phyloP scores from a whole-genome alignment of 2,329 filamentous ascomycete genomes.

The Monosporascus sp. region DNA sequence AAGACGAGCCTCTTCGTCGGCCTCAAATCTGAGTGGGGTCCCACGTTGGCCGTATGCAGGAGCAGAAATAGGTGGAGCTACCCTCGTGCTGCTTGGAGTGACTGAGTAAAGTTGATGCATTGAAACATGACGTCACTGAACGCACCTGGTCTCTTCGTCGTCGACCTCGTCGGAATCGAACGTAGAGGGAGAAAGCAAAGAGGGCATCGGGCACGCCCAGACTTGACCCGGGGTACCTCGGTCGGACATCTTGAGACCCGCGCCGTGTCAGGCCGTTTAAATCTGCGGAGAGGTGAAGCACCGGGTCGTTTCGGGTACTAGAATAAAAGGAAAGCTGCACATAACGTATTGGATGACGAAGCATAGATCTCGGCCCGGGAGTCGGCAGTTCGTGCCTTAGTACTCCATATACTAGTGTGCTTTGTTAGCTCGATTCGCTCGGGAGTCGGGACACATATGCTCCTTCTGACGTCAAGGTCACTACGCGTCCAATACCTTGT shows the following conservation, averaged over 20 bases:
- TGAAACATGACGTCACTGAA: neutral
- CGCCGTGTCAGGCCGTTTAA: neutral
- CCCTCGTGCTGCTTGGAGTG: neutral
- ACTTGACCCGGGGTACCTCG: neutral
- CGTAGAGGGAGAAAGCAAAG: neutral
- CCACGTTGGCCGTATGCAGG: neutral
- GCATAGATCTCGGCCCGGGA: neutral
- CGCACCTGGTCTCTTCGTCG: neutral
- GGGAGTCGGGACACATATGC: neutral
- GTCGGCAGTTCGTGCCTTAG: neutral
- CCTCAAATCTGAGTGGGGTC: neutral
- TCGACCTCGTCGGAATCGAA: neutral
- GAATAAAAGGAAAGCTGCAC: neutral
- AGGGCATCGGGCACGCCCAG: neutral
- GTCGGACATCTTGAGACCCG: neutral
- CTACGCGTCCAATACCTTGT: neutral
- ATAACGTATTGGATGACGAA: neutral
- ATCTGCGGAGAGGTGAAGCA: neutral
- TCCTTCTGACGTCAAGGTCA: neutral
- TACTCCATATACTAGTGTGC: neutral
- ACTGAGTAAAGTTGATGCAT: neutral
- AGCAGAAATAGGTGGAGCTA: neutral
- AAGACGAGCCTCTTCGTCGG: constrained; percentile 1
- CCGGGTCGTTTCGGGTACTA: neutral
- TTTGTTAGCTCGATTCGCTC: neutral